These are phyloP conservation scores for Nidularia pulvinata DNA, from an alignment of 768 basidiomycete species.

Conservation along the genomic window DNA sequence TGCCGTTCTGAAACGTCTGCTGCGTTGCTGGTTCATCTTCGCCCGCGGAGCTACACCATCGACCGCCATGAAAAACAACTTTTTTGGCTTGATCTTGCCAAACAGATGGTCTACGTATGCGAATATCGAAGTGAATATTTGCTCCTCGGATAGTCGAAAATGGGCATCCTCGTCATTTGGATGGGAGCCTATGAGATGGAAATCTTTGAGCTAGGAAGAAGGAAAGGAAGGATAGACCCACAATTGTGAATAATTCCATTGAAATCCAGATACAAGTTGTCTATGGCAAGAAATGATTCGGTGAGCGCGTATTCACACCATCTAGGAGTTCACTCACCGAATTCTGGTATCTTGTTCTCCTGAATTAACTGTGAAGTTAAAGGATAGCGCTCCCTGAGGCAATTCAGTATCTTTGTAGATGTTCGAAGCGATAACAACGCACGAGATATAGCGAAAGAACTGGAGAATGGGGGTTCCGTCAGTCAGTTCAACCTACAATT, in stretches of 20 bases:
- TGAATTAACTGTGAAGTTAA: slow-evolving; percentile 97
- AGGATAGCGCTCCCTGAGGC: slow-evolving; percentile 89
- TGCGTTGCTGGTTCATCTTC: slow-evolving; percentile 99
- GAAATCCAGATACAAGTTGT: slow-evolving; percentile 93
- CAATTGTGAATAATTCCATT: slow-evolving; percentile 93
- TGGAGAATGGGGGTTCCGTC: slow-evolving; percentile 20
- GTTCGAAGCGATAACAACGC: slow-evolving; percentile 25
- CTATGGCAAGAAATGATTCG: slow-evolving; percentile 26
- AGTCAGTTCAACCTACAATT: background rate
- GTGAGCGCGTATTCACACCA: background rate
- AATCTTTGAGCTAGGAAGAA: background rate
- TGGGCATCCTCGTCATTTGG: slow-evolving; percentile 97
- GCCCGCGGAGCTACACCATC: slow-evolving; percentile 97
- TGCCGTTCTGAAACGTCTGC: slow-evolving; percentile 91
- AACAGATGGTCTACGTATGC: slow-evolving; percentile 97
- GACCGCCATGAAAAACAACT: slow-evolving; percentile 98
- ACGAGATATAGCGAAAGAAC: slow-evolving; percentile 99
- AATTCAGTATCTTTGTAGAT: background rate
- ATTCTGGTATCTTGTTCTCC: slow-evolving; percentile 99
- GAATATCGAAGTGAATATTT: slow-evolving; percentile 97
- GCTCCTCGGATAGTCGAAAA: slow-evolving; percentile 94
- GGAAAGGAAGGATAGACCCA: slow-evolving; percentile 16
- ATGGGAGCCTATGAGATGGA: slow-evolving; percentile 71
- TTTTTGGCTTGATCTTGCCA: slow-evolving; percentile 96
- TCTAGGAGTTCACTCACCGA: slow-evolving; percentile 54